Conservation (phyloP, 2,329 filamentous ascomycete genomes). For the Alternaria brassicae region DNA sequence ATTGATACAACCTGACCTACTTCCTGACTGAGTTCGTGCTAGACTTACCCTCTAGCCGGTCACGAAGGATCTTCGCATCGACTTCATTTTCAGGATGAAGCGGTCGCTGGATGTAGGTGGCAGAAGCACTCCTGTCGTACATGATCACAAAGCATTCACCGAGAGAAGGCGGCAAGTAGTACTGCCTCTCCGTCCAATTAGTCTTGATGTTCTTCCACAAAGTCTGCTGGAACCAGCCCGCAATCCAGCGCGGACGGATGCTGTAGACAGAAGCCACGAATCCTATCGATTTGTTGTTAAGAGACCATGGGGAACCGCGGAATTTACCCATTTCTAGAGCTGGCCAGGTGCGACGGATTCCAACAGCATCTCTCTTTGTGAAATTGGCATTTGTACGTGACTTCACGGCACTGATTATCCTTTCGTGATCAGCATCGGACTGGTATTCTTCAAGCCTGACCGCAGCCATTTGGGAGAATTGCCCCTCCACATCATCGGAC, state of each 20-base stretch:
- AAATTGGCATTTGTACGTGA: background rate
- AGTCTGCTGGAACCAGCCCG: background rate
- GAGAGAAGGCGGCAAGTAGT: background rate
- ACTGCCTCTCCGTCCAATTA: background rate
- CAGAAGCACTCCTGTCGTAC: background rate
- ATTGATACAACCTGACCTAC: background rate
- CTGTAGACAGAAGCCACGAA: background rate
- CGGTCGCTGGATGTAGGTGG: background rate
- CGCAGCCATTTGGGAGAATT: background rate
- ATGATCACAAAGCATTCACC: background rate
- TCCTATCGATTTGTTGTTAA: background rate
- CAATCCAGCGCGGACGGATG: background rate
- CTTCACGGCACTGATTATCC: background rate
- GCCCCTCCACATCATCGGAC: rapidly evolving
- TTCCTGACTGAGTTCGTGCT: background rate
- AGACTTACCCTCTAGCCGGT: background rate
- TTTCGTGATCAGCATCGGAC: background rate
- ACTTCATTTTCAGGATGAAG: background rate
- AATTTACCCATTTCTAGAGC: background rate
- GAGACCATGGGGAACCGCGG: background rate
- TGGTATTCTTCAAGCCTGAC: background rate
- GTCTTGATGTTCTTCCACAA: background rate
- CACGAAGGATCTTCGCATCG: background rate
- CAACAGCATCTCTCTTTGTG: background rate
- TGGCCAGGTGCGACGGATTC: background rate